Evolutionary conservation across 768 basidiomycete species (phyloP).

Genomic region (Boletus barrowsii): DNA sequence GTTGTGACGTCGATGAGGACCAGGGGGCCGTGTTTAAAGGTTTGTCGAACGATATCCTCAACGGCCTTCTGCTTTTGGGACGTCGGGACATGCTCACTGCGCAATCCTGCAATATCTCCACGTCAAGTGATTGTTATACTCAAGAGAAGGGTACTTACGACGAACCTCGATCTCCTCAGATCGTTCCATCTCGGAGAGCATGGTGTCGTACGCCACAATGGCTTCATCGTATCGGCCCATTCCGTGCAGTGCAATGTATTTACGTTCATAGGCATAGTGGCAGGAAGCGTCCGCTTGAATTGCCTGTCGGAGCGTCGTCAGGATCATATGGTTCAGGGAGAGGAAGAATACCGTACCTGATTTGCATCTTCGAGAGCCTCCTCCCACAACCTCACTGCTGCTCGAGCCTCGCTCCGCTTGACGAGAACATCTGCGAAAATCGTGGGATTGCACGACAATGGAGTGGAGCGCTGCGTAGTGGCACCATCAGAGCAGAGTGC

Average conservation of each 20-base stretch:
- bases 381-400: neutral
- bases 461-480: too few relatives aligned
- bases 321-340: neutral
- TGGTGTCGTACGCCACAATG: neutral
- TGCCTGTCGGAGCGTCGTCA: neutral
- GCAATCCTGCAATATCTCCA: neutral
- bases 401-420: neutral
- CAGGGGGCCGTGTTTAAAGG: neutral
- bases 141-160: neutral
- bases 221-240: neutral
- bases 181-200: neutral
- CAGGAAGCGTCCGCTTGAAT: neutral
- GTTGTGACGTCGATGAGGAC: neutral
- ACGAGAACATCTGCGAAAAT: neutral
- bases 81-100: neutral
- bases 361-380: neutral
- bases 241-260: neutral
- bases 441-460: neutral
- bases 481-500: too few relatives aligned
- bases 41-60: neutral
- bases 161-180: neutral
- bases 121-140: too few relatives aligned
- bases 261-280: neutral
- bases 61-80: neutral
- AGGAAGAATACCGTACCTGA: neutral